Evolutionary conservation across 331 rosid genomes (phyloP).

Genomic region (Telfairia occidentalis): DNA sequence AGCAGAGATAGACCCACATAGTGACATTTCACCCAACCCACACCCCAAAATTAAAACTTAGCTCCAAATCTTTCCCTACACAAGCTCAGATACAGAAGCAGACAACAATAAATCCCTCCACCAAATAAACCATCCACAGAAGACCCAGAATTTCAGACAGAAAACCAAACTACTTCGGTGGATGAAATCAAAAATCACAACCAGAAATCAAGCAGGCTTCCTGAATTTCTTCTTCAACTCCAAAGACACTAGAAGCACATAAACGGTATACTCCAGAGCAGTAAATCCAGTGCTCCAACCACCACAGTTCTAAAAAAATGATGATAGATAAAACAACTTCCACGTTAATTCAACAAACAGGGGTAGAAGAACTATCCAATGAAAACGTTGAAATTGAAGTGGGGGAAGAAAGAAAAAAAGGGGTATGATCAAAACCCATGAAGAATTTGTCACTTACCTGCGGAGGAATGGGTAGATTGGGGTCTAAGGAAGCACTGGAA

Average conservation of each 20-base stretch:
- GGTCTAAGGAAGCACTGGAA: background rate
- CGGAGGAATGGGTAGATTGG: background rate
- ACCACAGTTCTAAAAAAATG: background rate
- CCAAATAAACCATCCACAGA: background rate
- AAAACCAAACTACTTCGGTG: background rate
- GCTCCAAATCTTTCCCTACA: background rate
- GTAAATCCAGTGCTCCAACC: background rate
- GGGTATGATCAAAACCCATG: background rate
- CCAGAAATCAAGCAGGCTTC: background rate
- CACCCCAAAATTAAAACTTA: background rate
- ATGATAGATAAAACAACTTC: background rate
- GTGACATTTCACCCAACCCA: conserved; percentile 37
- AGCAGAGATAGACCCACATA: conserved; percentile 47
- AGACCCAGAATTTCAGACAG: background rate
- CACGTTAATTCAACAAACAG: background rate
- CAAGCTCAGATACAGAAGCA: background rate
- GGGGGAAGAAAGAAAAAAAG: background rate
- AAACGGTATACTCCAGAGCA: background rate
- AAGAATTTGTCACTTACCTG: conserved; percentile 1
- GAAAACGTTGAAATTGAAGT: background rate
- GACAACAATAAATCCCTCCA: background rate
- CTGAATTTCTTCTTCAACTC: background rate
- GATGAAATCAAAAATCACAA: background rate
- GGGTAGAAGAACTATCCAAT: background rate
- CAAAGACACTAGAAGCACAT: background rate